Evolutionary conservation across 1,284 basidiomycete species (phyloP).

Genomic region (Singerocomus rubriflavus): DNA sequence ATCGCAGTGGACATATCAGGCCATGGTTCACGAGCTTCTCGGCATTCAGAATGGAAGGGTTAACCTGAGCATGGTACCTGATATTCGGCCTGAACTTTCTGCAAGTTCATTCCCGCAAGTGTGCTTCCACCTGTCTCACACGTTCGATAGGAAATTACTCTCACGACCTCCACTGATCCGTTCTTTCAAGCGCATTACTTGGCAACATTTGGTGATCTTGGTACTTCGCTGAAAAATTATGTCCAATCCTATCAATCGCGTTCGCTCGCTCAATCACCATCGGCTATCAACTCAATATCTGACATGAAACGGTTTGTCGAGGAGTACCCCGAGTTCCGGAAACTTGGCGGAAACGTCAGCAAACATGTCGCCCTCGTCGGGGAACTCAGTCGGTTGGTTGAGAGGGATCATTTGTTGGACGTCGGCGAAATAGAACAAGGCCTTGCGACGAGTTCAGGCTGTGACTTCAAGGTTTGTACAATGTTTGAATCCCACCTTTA

Average conservation of each 20-base stretch:
- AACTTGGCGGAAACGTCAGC: conserved; percentile 95
- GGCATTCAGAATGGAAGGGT: conserved; percentile 95
- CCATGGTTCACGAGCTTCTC: conserved; percentile 97
- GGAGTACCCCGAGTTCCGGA: conserved; percentile 97
- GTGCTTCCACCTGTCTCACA: conserved; percentile 8
- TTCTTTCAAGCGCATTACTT: conserved; percentile 94
- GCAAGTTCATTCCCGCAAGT: conserved; percentile 43
- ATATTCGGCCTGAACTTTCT: conserved; percentile 82
- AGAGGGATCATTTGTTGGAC: conserved; percentile 81
- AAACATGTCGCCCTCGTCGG: conserved; percentile 98
- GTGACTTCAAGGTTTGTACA: conserved; percentile 75
- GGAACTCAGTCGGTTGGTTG: conserved; percentile 90
- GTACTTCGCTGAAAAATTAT: conserved; percentile 89
- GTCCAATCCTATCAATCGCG: conserved; percentile 92
- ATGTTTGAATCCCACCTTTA: not conserved
- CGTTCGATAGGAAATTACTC: conserved; percentile 79
- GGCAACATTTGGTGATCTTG: conserved; percentile 96
- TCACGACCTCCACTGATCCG: conserved; percentile 88
- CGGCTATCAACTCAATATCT: conserved; percentile 89
- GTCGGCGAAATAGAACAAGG: conserved; percentile 97
- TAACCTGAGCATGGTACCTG: conserved; percentile 80
- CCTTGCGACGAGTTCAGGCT: conserved; percentile 86
- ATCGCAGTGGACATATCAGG: conserved; percentile 99
- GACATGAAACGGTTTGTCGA: conserved; percentile 99
- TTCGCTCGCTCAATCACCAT: conserved; percentile 74